Evolutionary conservation across 345 rosid genomes (phyloP), one percentile per base, ranked within the genome.

Genomic region (Aethionema arabicum): DNA sequence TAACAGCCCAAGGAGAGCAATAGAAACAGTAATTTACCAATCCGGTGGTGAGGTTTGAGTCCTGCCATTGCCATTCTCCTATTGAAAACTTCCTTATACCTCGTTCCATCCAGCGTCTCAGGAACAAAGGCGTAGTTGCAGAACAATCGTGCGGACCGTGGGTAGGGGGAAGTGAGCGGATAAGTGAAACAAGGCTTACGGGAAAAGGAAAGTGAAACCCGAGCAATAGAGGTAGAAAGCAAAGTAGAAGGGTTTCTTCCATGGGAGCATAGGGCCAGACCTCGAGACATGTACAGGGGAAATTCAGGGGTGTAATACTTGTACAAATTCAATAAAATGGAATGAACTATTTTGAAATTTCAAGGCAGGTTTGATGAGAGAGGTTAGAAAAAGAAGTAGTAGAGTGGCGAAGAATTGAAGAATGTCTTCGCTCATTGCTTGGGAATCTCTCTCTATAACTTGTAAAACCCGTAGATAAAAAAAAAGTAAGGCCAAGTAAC

Each of bases 51-150:
- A 44, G 85, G 90, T 66, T 82, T 79, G 76, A 93, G 88, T 21
- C 97, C 97, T 1, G 96, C 90, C 82, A 84, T 80, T 31, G 81
- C 82, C 95, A 92, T 92, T 49, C 84, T 68, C 63, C 66, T 67
- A 65, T 79, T 78, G 82, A 92, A 92, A 73, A 74, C 60, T 53
- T 84, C 80, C 48, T 66, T 74, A 46, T 85, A 82, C 27, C 6
- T 64, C 5, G 78, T 56, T 59, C 74, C 63, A 66, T 72, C 78
- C 5, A 63, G 51, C 0, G 73, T 59, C 2, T 75, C 50, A 29
- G 80, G 81, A 59, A 63, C 59, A n/a, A 7, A 71, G 16, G 53
- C 56, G 51, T 77, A 58, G 7, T 53, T 66, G 79, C 87, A 80
- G 75, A 78, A 74, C 37, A 74, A 56, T 65, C 90, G 75, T 44